A percentile compares a stretch with the other conserved stretches of the same genome.
Conservation (phyloP, 1,139 yeast genomes). For the Candida gigantensis region DNA sequence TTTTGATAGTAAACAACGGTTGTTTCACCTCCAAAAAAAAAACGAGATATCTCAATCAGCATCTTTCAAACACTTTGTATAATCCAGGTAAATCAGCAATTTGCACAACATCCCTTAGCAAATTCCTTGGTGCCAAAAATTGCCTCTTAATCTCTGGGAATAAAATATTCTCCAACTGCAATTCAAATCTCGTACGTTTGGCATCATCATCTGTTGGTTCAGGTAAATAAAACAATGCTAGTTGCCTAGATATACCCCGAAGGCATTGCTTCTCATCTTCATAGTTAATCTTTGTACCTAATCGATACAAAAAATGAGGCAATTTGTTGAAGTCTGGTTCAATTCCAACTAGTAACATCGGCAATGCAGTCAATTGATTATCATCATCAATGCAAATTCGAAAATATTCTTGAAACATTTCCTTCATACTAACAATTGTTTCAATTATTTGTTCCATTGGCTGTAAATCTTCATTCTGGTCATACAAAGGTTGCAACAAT, state of each 20-base stretch:
- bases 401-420: slow-evolving; percentile 84
- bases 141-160: slow-evolving; percentile 68
- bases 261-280: slow-evolving; percentile 68
- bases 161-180: slow-evolving; percentile 53
- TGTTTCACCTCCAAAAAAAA: too few relatives aligned
- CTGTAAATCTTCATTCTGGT: slow-evolving; percentile 14
- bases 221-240: slow-evolving; percentile 77
- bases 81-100: slow-evolving; percentile 91
- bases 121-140: slow-evolving; percentile 61
- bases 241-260: slow-evolving; percentile 59
- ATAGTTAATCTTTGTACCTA: slow-evolving; percentile 65
- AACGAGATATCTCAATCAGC: too few relatives aligned
- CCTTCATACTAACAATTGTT: slow-evolving; percentile 51
- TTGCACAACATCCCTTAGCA: slow-evolving; percentile 65
- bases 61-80: slow-evolving; percentile 89
- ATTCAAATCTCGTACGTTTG: slow-evolving; percentile 25
- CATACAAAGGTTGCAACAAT: slow-evolving; percentile 29
- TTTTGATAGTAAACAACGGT: too few relatives aligned
- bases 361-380: slow-evolving; percentile 50
- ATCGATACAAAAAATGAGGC: slow-evolving; percentile 62
- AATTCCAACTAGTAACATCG: slow-evolving; percentile 66
- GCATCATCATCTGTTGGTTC: slow-evolving; percentile 39
- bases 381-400: slow-evolving; percentile 43
- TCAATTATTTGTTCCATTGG: slow-evolving; percentile 23
- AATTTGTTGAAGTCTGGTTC: slow-evolving; percentile 64